Conservation (phyloP, 805 yeast genomes). For the Sungouiozyma ichnusensis region DNA sequence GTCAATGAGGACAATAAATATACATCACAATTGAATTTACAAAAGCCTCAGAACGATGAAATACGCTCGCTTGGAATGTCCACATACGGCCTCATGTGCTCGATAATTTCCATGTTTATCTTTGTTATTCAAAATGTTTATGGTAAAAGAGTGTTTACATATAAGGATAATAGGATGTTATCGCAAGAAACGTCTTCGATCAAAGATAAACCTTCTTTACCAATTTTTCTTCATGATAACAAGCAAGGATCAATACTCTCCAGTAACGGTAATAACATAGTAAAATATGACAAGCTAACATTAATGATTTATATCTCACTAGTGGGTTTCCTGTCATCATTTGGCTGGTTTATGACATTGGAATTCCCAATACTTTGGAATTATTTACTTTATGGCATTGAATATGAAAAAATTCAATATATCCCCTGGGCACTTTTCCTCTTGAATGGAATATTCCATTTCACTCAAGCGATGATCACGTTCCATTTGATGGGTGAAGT, state of each 20-base stretch:
- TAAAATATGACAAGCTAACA: slow-evolving; percentile 69
- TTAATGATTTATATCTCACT: slow-evolving; percentile 70
- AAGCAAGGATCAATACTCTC: neutral
- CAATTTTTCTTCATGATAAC: slow-evolving; percentile 7
- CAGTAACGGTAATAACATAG: neutral
- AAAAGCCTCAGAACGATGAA: neutral
- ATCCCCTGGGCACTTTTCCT: slow-evolving; percentile 43
- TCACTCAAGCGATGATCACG: slow-evolving; percentile 68
- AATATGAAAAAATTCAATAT: slow-evolving; percentile 16
- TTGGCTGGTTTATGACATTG: slow-evolving; percentile 59
- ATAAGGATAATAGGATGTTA: slow-evolving; percentile 12
- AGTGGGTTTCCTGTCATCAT: slow-evolving; percentile 58
- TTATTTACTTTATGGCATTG: slow-evolving; percentile 10
- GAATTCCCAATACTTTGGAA: slow-evolving; percentile 39
- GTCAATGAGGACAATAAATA: slow-evolving; percentile 16
- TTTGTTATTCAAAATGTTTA: slow-evolving; percentile 83
- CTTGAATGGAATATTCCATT: slow-evolving; percentile 67
- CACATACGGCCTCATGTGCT: slow-evolving; percentile 51
- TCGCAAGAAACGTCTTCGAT: slow-evolving; percentile 1
- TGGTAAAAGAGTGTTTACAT: slow-evolving; percentile 70
- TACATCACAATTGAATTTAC: neutral
- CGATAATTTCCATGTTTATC: slow-evolving; percentile 56
- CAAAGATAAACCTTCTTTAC: slow-evolving; percentile 14
- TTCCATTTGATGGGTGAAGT: slow-evolving; percentile 71
- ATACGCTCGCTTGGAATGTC: slow-evolving; percentile 8